Base-by-base conservation (phyloP, 169 alveolate species). In the Sarcocystis neurona region DNA sequence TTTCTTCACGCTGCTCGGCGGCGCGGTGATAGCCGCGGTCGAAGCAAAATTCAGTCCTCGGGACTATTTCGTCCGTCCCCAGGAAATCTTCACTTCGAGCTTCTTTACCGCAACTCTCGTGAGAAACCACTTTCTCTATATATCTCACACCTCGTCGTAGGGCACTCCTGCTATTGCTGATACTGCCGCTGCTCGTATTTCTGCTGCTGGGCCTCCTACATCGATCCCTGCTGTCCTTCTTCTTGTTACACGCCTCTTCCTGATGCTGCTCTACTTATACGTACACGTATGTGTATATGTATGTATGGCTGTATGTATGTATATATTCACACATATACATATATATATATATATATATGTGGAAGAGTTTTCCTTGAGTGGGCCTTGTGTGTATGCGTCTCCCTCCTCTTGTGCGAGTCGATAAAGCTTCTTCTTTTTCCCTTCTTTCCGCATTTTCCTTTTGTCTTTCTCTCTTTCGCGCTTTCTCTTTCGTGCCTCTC, bases 21-120 rank as follows among this genome's bases (percentile, higher is more conserved):
- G 56, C 56, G 15, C 43, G 37, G 39, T 72, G 48, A 72, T 72
- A 53, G 39, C n/a, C n/a, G n/a, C 41, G 56, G 30, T 15, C 4
- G 82, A 72, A 53, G 41, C 82, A 3, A 34, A 53, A 34, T 72
- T 72, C 47, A n/a, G 32, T 0, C 41, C 56, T 39, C 34, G 41
- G 58, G 2, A 8, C 56, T 72, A 2, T 37, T 72, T 72, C 82
- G 34, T 56, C 58, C 34, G 20, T 32, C 6, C 53, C 6, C 34
- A 6, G 27, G 82, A 72, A 3, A 20, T 72, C 82, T 72, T 72
- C 82, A 39, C 41, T 32, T n/a, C 82, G 10, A 48, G 41, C 39
- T 72, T 72, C 82, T 72, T 72, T 56, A 72, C 82, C 30, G 82
- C 82, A 1, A 39, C 82, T 8, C 82, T 72, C 39, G 82, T 72